Base-by-base conservation (phyloP, 192 early-diverging fungal species). In the Lobulomyces angularis region DNA sequence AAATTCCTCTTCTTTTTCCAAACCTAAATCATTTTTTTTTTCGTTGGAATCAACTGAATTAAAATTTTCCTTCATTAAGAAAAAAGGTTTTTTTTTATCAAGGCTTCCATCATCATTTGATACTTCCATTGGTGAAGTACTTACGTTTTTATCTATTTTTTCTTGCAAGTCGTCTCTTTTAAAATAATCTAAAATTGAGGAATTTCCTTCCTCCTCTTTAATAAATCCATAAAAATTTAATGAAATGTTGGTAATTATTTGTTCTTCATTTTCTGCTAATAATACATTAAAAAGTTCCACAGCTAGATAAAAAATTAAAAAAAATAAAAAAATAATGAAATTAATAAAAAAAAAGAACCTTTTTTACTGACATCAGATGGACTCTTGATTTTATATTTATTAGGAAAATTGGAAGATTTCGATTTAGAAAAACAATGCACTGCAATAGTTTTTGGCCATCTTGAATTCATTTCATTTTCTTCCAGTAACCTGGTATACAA, bases 391-490 rank as follows among this genome's bases (percentile, higher is more conserved):
- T 12, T 12, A 12, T 16, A 32, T 32, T 16, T 32, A 12, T 32
- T 12, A 12, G n/a, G n/a, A n/a, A n/a, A 33, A 18, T 11, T n/a
- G 14, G 45, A 9, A 14, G 11, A 8, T 43, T 7, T 29, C 4
- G 27, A 19, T n/a, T 29, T 22, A 11, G 4, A 31, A 11, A 34
- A 34, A 5, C 27, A 28, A n/a, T 35, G 45, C 35, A 78, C 55
- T 24, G 48, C 33, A 6, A 79, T 27, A 1, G 55, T 67, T 21
- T 52, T 71, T 27, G 77, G 73, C 70, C 70, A 77, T 36, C 72
- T 29, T 12, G 24, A 18, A 39, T 67, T 31, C 1, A 51, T 37
- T n/a, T 74, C 71, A 44, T 44, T 54, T 24, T 80, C 69, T 26
- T 64, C 58, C 20, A 46, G 31, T 2, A 80, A 45, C 5, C 77